These are phyloP conservation scores for Hortiboletus campestris DNA, from an alignment of 768 basidiomycete genomes.

Conservation along the genomic window DNA sequence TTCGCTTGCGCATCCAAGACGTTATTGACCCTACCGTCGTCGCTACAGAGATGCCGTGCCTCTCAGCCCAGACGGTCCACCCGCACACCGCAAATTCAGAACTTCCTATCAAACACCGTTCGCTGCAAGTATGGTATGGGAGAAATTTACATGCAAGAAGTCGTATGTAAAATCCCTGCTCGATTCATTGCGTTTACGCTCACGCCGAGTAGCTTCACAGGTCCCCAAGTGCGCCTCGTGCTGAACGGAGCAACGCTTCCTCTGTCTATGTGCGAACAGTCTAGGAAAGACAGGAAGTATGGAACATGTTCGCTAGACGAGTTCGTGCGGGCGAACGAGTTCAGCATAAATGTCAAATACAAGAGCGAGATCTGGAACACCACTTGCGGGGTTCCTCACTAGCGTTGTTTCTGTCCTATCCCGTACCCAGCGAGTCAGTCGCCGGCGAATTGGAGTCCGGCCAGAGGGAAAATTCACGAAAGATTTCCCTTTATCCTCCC, in stretches of 20 bases:
- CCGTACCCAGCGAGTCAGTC: not conserved
- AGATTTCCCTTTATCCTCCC: too few species aligned
- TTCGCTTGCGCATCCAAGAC: not conserved
- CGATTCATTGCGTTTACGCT: not conserved
- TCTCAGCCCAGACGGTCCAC: constrained; percentile 29
- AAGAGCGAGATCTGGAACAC: constrained; percentile 36
- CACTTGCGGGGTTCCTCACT: constrained; percentile 28
- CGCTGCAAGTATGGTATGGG: constrained; percentile 43
- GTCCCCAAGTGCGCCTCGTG: constrained; percentile 40
- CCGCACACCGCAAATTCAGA: constrained; percentile 33
- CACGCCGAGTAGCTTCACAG: constrained; percentile 26
- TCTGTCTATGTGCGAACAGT: constrained; percentile 32
- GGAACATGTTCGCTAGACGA: constrained; percentile 38
- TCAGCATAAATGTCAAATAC: constrained; percentile 27
- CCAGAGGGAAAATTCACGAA: not conserved
- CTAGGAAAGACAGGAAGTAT: constrained; percentile 25
- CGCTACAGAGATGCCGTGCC: constrained; percentile 30
- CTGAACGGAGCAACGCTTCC: constrained; percentile 41
- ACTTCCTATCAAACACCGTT: constrained; percentile 41
- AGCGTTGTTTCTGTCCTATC: not conserved
- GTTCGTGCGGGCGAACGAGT: constrained; percentile 32
- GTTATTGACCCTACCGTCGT: not conserved
- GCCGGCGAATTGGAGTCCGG: not conserved
- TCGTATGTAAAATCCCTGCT: constrained; percentile 23
- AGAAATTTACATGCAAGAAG: constrained; percentile 38